Percentiles rank a stretch among this genome's conserved stretches.
Conservation (phyloP, 805 yeast species). For the Saccharomycopsis synnaedendra region DNA sequence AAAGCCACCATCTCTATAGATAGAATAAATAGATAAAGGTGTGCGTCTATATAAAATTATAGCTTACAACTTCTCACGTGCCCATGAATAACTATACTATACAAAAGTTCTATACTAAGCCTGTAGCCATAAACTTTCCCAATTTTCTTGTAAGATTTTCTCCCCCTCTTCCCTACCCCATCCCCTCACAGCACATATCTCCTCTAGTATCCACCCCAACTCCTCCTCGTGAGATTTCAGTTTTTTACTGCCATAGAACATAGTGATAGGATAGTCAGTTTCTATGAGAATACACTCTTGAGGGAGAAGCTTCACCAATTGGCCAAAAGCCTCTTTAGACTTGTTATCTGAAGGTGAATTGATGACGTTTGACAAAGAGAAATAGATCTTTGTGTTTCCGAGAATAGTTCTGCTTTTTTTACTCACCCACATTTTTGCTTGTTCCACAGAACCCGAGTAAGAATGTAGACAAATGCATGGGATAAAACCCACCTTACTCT, state of each 20-base stretch:
- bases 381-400: constrained; percentile 25
- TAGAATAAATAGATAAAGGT: no score
- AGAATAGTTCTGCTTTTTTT: constrained; percentile 18
- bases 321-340: constrained; percentile 16
- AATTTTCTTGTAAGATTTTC: constrained; percentile 5
- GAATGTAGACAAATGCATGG: constrained; percentile 56
- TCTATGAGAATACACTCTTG: constrained; percentile 33
- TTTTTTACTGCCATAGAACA: constrained; percentile 1
- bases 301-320: constrained; percentile 26
- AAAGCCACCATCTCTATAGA: no score
- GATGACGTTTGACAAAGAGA: constrained; percentile 44
- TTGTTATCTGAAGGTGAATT: not conserved
- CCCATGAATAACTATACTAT: no score
- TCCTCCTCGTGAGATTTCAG: not conserved
- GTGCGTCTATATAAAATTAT: no score
- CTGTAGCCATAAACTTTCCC: not conserved
- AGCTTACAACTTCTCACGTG: no score
- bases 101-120: no score
- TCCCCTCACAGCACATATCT: constrained; percentile 3
- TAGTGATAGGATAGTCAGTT: constrained; percentile 33
- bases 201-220: not conserved
- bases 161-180: constrained; percentile 8
- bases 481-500: constrained; percentile 14
- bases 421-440: constrained; percentile 37
- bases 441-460: constrained; percentile 74